Evolutionary conservation across 2,329 filamentous ascomycete species (phyloP), one percentile per base, ranked within the genome.

Genomic region (Amauroascus verrucosus): DNA sequence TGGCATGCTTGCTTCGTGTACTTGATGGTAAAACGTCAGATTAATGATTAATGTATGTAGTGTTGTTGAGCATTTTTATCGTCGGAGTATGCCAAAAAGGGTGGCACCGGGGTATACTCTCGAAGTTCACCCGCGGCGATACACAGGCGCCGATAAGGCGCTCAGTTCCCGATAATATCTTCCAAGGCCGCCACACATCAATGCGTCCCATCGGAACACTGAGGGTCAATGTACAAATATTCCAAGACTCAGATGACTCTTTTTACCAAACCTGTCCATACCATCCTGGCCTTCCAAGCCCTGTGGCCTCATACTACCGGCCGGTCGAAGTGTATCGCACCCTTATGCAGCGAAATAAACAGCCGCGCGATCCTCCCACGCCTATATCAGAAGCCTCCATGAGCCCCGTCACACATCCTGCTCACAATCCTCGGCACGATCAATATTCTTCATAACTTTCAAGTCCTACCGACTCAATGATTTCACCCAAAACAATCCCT

Each of bases 241-340:
- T 33, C 18, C 45, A 53, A 26, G 44, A 33, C 26, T 26, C 51
- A 6, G 43, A 53, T 6, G 26, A 11, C 24, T 11, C 51, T 3
- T 24, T 48, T 1, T 38, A 38, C 11, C 22, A 43, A 35, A 35
- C 48, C 8, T 52, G 49, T 38, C 35, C 45, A 18, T 47, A 57
- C 14, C 52, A 54, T 14, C 48, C 55, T 8, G 48, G 49, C 28
- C 37, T 51, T n/a, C 52, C 55, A 28, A 51, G 48, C 13, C 52
- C 52, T 3, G 44, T 51, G 20, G 53, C 45, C 13, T 52, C 55
- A 3, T 54, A 54, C 35, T 57, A 47, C 44, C 55, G 54, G 30
- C 55, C 55, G 1, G 38, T 54, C 48, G 55, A 57, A 30, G 52
- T 57, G 30, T 57, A 57, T 44, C 52, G 52, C 40, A 40, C 48